Evolutionary conservation across 805 yeast genomes (phyloP).

Genomic region (Kodamaea laetipori): DNA sequence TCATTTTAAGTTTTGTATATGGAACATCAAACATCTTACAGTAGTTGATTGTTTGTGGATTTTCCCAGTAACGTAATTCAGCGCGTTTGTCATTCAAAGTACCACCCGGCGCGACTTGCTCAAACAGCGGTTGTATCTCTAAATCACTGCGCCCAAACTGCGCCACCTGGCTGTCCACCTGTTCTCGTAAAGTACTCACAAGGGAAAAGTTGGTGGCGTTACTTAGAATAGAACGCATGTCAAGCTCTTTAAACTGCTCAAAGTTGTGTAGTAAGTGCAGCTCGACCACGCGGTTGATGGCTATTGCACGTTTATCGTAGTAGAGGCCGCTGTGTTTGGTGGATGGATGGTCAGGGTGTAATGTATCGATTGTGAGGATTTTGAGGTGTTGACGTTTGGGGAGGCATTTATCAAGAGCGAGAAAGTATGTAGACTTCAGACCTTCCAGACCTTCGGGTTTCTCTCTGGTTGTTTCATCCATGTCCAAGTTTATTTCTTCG

Average conservation of each 20-base stretch:
- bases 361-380: slow-evolving; percentile 39
- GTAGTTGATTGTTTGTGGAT: slow-evolving; percentile 39
- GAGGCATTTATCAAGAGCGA: slow-evolving; percentile 85
- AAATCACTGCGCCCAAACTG: slow-evolving; percentile 15
- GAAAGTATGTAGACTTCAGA: slow-evolving; percentile 46
- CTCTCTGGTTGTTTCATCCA: slow-evolving; percentile 20
- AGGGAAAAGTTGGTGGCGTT: slow-evolving; percentile 18
- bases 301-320: slow-evolving; percentile 36
- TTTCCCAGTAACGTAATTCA: slow-evolving; percentile 33
- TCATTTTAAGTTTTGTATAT: background rate
- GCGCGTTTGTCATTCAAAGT: slow-evolving; percentile 15
- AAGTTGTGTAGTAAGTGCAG: slow-evolving; percentile 18
- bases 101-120: slow-evolving; percentile 22
- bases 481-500: slow-evolving; percentile 24
- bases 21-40: slow-evolving; percentile 28
- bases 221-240: slow-evolving; percentile 16
- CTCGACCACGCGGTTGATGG: slow-evolving; percentile 39
- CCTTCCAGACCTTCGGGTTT: slow-evolving; percentile 11
- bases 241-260: slow-evolving; percentile 18
- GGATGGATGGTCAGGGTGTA: slow-evolving; percentile 19
- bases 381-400: slow-evolving; percentile 64
- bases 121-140: slow-evolving; percentile 11
- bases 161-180: slow-evolving; percentile 22
- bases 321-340: slow-evolving; percentile 18
- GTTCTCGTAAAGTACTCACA: slow-evolving; percentile 22